Percentiles rank a stretch among this genome's conserved stretches.
These are phyloP conservation scores for Ehretia macrophylla DNA, from an alignment of 257 asterid species.

Conservation along the genomic window DNA sequence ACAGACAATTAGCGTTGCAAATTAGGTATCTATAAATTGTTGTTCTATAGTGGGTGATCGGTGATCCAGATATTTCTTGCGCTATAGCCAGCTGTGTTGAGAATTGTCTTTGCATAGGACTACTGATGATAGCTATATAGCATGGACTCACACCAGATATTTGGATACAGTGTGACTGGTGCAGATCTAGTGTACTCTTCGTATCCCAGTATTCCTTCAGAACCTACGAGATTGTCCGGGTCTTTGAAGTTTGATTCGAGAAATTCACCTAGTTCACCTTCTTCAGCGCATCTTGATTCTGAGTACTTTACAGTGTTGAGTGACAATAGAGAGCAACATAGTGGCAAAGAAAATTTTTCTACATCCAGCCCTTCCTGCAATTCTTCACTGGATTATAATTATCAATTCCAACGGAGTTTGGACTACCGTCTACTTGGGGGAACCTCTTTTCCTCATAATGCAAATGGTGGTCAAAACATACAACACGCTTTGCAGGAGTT, in stretches of 20 bases:
- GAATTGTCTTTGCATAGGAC: conserved; percentile 10
- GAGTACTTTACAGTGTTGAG: conserved; percentile 33
- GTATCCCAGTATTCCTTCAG: conserved; percentile 38
- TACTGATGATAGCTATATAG: conserved; percentile 17
- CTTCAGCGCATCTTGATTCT: conserved; percentile 46
- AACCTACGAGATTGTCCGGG: conserved; percentile 41
- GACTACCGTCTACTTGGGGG: conserved; percentile 32
- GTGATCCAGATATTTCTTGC: not conserved
- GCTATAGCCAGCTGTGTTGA: conserved; percentile 2
- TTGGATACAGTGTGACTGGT: conserved; percentile 25
- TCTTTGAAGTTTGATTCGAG: conserved; percentile 51
- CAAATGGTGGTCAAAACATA: conserved; percentile 36
- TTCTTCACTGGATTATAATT: conserved; percentile 47
- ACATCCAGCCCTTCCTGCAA: conserved; percentile 46
- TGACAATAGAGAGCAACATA: conserved; percentile 52
- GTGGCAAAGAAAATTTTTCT: conserved; percentile 49
- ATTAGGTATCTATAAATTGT: not conserved
- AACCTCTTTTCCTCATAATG: conserved; percentile 26
- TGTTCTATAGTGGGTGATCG: not conserved
- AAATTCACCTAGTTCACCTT: conserved; percentile 76
- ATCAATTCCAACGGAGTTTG: conserved; percentile 31
- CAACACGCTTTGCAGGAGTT: conserved; percentile 50
- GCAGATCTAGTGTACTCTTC: conserved; percentile 30
- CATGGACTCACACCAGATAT: conserved; percentile 34
- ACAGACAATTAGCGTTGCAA: not conserved